Evolutionary conservation across 1,284 basidiomycete genomes (phyloP).

Genomic region (Somion occarium): DNA sequence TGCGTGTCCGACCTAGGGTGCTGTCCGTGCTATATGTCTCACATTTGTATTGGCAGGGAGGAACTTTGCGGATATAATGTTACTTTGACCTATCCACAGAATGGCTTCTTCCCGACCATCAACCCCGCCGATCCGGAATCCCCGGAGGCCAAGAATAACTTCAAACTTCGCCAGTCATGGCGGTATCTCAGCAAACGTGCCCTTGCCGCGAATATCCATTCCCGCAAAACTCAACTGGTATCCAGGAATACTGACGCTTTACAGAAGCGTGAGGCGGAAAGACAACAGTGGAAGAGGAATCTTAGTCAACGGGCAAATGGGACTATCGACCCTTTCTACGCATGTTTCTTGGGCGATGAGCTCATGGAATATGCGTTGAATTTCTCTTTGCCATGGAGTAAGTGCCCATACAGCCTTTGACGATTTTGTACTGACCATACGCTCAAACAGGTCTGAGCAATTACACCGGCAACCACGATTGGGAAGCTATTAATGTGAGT

Average conservation of each 20-base stretch:
- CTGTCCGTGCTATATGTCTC: too few relatives aligned
- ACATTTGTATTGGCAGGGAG: conserved; percentile 6
- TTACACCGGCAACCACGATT: too few relatives aligned
- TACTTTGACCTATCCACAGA: conserved; percentile 61
- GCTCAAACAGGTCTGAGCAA: too few relatives aligned
- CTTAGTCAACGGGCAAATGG: conserved; percentile 16
- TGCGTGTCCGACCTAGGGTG: conserved; percentile 29
- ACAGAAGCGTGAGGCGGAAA: neutral
- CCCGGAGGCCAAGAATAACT: neutral
- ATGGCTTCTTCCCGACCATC: conserved; percentile 37
- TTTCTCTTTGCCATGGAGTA: conserved; percentile 25
- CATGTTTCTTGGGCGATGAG: conserved; percentile 24
- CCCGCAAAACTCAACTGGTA: too few relatives aligned
- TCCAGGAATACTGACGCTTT: neutral
- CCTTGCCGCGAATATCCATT: neutral
- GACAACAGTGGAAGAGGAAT: conserved; percentile 15
- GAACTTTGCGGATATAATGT: conserved; percentile 46
- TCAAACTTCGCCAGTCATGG: too few relatives aligned
- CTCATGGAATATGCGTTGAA: conserved; percentile 28
- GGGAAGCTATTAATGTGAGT: conserved; percentile 10
- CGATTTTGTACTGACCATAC: too few relatives aligned
- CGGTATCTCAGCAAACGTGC: neutral
- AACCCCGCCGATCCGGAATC: neutral
- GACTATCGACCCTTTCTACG: conserved; percentile 26
- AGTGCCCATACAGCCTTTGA: conserved; percentile 2